Evolutionary conservation across 495 filamentous ascomycete genomes (phyloP).

Genomic region (Elasticomyces elasticus): DNA sequence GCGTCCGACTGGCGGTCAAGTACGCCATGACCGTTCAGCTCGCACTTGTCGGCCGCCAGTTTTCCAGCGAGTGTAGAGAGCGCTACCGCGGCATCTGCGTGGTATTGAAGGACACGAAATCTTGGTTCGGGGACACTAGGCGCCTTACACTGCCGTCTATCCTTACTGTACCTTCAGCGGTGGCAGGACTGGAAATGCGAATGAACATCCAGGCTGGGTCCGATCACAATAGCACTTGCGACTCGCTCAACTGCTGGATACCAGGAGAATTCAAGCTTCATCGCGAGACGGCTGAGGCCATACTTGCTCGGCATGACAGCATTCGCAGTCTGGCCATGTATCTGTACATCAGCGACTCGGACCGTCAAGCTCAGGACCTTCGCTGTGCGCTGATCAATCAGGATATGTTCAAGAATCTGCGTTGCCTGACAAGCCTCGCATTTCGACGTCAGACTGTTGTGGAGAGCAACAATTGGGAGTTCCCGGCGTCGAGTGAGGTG

Average conservation of each 20-base stretch:
- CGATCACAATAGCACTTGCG: not conserved
- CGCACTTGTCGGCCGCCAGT: not conserved
- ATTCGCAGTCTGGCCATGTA: not conserved
- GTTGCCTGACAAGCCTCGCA: not conserved
- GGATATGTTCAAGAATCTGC: not conserved
- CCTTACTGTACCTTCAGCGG: not conserved
- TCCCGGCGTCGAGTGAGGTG: not conserved
- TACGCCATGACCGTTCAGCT: not conserved
- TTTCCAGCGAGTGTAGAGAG: conserved; percentile 2
- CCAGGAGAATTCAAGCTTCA: not conserved
- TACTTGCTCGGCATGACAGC: not conserved
- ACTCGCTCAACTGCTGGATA: not conserved
- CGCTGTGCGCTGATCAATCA: not conserved
- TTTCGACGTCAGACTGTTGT: not conserved
- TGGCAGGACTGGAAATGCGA: not conserved
- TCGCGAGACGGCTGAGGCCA: not conserved
- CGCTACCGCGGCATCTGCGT: not conserved
- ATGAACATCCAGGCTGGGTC: not conserved
- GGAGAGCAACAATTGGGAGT: not conserved
- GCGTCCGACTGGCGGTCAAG: not conserved
- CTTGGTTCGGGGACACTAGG: too few species aligned
- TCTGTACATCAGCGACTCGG: not conserved
- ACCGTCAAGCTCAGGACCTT: not conserved
- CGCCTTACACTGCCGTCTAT: too few species aligned
- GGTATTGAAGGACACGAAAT: not conserved